Evolutionary conservation across 2,329 filamentous ascomycete genomes (phyloP), one percentile per base, ranked within the genome.

Genomic region (Colletotrichum endophyticum): DNA sequence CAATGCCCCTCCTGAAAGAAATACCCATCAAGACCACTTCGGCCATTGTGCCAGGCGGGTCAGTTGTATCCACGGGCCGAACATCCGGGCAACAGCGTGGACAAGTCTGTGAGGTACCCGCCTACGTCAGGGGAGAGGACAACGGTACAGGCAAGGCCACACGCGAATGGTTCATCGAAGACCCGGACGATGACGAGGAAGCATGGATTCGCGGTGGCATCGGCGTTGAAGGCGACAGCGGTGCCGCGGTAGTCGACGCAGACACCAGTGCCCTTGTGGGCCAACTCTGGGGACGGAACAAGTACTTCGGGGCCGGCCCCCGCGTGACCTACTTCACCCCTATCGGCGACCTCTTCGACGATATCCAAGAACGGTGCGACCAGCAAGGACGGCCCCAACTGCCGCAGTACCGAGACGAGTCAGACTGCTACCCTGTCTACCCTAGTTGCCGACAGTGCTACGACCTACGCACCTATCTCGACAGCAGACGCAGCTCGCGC

Each of bases 101-200:
- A 2, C 85, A 85, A 61, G 76, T 88, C 22, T 85, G 87, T 64
- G 86, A 88, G 75, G 82, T 86, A 1, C 87, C 87, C 1, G 86
- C 86, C 2, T 87, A 88, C 61, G 80, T 88, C 2, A 83, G 83
- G 15, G 85, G 84, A 3, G 79, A 80, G 0, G 81, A 80, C 13
- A 88, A 87, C 61, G 85, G 85, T 6, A 88, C 86, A 0, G 82
- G 83, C 3, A 87, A 85, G 69, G 83, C 84, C 4, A 88, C 87
- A 6, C 81, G 87, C 8, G 87, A 88, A 79, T 88, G 87, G 87
- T 88, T 85, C 70, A 80, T 88, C 25, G 86, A 88, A 77, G 85
- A 87, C 32, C 77, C 81, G 0, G 80, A 79, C n/a, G 85, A 86
- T 12, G 78, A 87, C 59, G 86, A 87, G 53, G 84, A 88, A 15